Percentiles rank a stretch among this genome's conserved stretches.
Evolutionary conservation across 345 rosid genomes (phyloP).

Genomic region (Odontarrhena argentea): DNA sequence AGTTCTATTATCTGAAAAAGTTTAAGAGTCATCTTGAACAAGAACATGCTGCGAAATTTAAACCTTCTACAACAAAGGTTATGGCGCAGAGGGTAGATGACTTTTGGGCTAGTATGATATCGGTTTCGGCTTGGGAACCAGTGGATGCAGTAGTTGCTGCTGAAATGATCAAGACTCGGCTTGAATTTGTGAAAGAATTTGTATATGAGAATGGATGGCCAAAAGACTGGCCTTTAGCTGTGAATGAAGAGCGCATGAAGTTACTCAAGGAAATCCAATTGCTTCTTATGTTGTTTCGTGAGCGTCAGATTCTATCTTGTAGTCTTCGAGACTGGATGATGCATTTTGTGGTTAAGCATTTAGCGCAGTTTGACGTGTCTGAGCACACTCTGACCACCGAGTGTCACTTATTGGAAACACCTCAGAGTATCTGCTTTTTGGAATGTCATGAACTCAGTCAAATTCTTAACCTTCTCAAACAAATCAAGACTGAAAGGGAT

Average conservation of each 20-base stretch:
- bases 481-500: conserved; percentile 18
- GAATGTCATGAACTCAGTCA: conserved; percentile 20
- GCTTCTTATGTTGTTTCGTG: conserved; percentile 1
- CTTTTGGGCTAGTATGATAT: conserved; percentile 17
- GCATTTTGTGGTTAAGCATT: conserved; percentile 1
- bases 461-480: conserved; percentile 11
- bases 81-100: neutral
- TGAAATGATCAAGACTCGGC: conserved; percentile 17
- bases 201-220: conserved; percentile 28
- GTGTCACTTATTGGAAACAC: conserved; percentile 24
- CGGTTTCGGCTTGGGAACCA: conserved; percentile 18
- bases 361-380: conserved; percentile 4
- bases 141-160: conserved; percentile 14
- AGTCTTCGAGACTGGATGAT: conserved; percentile 26
- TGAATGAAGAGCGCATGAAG: conserved; percentile 10
- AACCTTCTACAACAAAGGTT: neutral
- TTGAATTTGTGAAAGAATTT: conserved; percentile 9
- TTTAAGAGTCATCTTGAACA: conserved; percentile 27
- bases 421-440: conserved; percentile 37
- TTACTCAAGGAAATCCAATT: conserved; percentile 1
- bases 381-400: neutral
- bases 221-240: conserved; percentile 25
- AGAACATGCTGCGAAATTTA: conserved; percentile 4
- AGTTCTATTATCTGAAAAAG: neutral
- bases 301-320: conserved; percentile 16